phyloP scores from a whole-genome alignment of 768 basidiomycete species.

The Panaeolus cyanescens region DNA sequence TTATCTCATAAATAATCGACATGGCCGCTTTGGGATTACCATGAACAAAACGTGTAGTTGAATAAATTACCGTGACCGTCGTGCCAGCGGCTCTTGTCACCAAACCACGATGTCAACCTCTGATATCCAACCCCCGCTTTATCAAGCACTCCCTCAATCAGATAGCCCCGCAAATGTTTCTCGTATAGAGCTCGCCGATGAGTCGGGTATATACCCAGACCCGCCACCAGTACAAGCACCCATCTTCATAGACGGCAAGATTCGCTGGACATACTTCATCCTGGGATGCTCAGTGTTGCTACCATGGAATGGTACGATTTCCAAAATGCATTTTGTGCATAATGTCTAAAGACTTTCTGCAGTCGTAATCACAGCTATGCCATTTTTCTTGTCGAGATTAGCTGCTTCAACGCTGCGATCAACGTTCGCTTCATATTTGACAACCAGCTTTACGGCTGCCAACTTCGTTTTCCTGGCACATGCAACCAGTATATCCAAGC shows the following conservation, averaged over 20 bases:
- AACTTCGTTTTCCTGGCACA: slow-evolving; percentile 75
- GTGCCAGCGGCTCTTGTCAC: neutral
- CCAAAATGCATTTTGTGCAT: neutral
- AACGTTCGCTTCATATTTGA: slow-evolving; percentile 68
- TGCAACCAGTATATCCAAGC: slow-evolving; percentile 69
- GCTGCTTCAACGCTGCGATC: slow-evolving; percentile 55
- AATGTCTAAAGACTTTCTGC: neutral
- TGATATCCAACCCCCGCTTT: slow-evolving; percentile 22
- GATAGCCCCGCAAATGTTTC: slow-evolving; percentile 14
- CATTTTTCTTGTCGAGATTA: slow-evolving; percentile 77
- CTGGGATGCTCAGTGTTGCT: slow-evolving; percentile 80
- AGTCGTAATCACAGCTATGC: slow-evolving; percentile 87
- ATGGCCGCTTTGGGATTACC: neutral
- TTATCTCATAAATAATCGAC: too few species aligned
- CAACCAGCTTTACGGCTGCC: slow-evolving; percentile 60
- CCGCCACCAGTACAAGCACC: slow-evolving; percentile 24
- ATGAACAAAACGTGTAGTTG: neutral
- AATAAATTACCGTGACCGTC: neutral
- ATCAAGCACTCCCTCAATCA: slow-evolving; percentile 41
- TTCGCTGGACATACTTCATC: slow-evolving; percentile 69
- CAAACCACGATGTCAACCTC: slow-evolving; percentile 24
- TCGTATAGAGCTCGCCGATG: slow-evolving; percentile 34
- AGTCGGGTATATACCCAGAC: slow-evolving; percentile 17
- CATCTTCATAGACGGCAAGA: slow-evolving; percentile 39
- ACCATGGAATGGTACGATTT: slow-evolving; percentile 83